phyloP scores from a whole-genome alignment of 306 rosid species.

The Casuarina cunninghamiana region DNA sequence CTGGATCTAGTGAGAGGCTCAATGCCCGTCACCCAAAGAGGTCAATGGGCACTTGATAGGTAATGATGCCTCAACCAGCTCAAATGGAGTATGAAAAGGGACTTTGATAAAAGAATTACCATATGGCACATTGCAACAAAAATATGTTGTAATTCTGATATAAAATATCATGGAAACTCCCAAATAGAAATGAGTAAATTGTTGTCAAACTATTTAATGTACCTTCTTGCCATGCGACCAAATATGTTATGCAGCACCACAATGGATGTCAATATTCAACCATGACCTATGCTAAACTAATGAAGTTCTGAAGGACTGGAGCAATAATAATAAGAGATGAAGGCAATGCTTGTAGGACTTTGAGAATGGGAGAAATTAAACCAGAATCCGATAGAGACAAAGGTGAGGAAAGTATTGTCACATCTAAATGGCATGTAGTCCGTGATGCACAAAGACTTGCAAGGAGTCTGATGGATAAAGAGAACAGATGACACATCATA shows the following conservation, averaged over 20 bases:
- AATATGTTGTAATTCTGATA: constrained; percentile 41
- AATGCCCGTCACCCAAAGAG: constrained; percentile 47
- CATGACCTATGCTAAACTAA: constrained; percentile 41
- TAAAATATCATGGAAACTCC: constrained; percentile 2
- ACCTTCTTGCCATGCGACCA: constrained; percentile 58
- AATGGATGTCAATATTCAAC: constrained; percentile 36
- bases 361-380: constrained; percentile 30
- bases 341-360: constrained; percentile 36
- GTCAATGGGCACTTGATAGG: constrained; percentile 52
- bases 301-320: constrained; percentile 27
- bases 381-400: constrained; percentile 25
- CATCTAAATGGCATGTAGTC: constrained; percentile 50
- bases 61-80: constrained; percentile 36
- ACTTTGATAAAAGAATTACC: constrained; percentile 59
- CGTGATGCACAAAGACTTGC: constrained; percentile 52
- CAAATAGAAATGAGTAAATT: constrained; percentile 33
- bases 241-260: constrained; percentile 56
- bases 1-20: constrained; percentile 41
- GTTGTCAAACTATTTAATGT: constrained; percentile 67
- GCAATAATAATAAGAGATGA: constrained; percentile 29
- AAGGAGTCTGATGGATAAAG: constrained; percentile 38
- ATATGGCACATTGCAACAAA: constrained; percentile 80
- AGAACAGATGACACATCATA: constrained; percentile 47
- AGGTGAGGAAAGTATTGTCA: constrained; percentile 52
- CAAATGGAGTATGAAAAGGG: constrained; percentile 43